phyloP scores from a whole-genome alignment of 2,329 filamentous ascomycete species.

The Grosmannia huntii region DNA sequence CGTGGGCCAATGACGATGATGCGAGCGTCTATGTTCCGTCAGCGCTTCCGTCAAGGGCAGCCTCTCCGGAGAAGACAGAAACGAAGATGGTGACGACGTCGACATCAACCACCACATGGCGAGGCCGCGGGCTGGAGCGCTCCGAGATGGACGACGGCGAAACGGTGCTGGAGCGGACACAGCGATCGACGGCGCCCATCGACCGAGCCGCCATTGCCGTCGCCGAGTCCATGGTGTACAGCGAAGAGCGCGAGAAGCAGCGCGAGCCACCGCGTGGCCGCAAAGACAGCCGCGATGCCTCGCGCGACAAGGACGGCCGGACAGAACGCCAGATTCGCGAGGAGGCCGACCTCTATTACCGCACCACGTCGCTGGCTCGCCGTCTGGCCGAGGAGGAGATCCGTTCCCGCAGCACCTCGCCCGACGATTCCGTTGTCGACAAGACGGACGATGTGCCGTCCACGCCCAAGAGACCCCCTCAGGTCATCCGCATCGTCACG shows the following conservation, averaged over 20 bases:
- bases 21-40: constrained; percentile 13
- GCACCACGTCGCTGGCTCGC: constrained; percentile 39
- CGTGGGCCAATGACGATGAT: constrained; percentile 21
- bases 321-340: constrained; percentile 26
- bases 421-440: constrained; percentile 39
- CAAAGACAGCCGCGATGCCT: constrained; percentile 4
- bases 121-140: constrained; percentile 27
- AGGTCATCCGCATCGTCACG: constrained; percentile 36
- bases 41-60: neutral
- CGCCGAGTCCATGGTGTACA: constrained; percentile 29
- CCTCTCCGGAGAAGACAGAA: neutral
- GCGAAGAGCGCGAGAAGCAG: constrained; percentile 22
- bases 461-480: constrained; percentile 18
- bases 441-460: constrained; percentile 19
- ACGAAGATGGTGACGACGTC: neutral
- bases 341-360: constrained; percentile 45
- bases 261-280: constrained; percentile 11
- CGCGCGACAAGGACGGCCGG: constrained; percentile 9
- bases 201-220: constrained; percentile 31
- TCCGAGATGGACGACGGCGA: constrained; percentile 34
- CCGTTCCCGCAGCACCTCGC: constrained; percentile 37
- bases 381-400: constrained; percentile 41
- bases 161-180: constrained; percentile 30
- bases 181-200: constrained; percentile 35
- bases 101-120: neutral